These are phyloP conservation scores for Pythium phragmiticola DNA, from an alignment of 352 stramenopile genomes.

Conservation along the genomic window DNA sequence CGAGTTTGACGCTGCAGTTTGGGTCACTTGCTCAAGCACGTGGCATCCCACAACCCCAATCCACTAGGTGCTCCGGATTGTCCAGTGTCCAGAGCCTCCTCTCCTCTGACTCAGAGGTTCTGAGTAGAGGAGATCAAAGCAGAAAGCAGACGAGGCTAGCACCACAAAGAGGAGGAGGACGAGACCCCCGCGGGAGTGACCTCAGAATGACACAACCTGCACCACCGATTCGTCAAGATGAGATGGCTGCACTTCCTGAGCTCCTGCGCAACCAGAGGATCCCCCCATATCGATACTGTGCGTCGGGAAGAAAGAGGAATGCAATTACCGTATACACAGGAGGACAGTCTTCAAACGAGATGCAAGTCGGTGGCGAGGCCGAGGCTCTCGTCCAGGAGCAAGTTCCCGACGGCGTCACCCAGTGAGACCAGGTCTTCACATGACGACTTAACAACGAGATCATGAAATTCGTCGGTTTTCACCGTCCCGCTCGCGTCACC, in stretches of 20 bases:
- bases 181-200: slow-evolving; percentile 1
- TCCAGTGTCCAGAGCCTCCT: too few relatives aligned
- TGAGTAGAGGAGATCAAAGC: slow-evolving; percentile 9
- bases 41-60: slow-evolving; percentile 10
- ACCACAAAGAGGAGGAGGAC: slow-evolving; percentile 1
- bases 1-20: slow-evolving; percentile 4
- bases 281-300: not conserved
- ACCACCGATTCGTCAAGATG: not conserved
- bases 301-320: too few relatives aligned
- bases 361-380: not conserved
- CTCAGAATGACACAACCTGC: slow-evolving; percentile 1
- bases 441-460: slow-evolving; percentile 4
- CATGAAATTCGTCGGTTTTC: slow-evolving; percentile 4
- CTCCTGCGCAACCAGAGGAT: too few relatives aligned
- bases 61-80: not conserved
- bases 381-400: slow-evolving; percentile 12
- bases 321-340: too few relatives aligned
- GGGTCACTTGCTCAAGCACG: not conserved
- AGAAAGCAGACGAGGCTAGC: slow-evolving; percentile 7
- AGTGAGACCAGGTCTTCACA: slow-evolving; percentile 11
- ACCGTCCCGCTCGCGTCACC: not conserved
- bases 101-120: too few relatives aligned
- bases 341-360: not conserved
- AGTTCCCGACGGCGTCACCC: slow-evolving; percentile 5
- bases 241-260: slow-evolving; percentile 10